Evolutionary conservation across 2,329 filamentous ascomycete species (phyloP).

Genomic region (Beauveria medogensis): DNA sequence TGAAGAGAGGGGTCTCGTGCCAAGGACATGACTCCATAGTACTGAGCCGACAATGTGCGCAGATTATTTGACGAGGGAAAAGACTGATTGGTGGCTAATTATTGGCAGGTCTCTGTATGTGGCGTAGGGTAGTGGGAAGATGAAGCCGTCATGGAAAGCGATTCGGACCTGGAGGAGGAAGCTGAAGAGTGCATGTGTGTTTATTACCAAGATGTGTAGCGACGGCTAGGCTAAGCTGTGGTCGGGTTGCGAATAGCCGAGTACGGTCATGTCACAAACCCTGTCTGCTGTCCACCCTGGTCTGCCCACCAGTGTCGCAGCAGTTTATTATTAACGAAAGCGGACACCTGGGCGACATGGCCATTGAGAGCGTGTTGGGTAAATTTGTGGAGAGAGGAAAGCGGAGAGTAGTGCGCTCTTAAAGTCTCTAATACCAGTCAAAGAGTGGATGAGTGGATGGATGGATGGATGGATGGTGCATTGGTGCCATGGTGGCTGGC

Average conservation of each 20-base stretch:
- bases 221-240: not conserved
- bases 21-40: not conserved
- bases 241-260: conserved; percentile 1
- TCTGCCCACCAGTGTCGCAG: not conserved
- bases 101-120: too few species aligned
- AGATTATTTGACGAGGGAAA: not conserved
- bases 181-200: not conserved
- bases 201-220: too few species aligned
- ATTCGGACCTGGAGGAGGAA: too few species aligned
- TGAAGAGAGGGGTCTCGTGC: conserved; percentile 4
- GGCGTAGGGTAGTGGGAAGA: not conserved
- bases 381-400: conserved; percentile 3
- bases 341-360: not conserved
- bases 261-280: not conserved
- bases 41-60: conserved; percentile 3
- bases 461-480: not conserved
- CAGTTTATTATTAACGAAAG: not conserved
- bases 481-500: not conserved
- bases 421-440: too few species aligned
- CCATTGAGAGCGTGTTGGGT: conserved; percentile 5
- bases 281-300: not conserved
- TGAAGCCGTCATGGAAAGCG: not conserved
- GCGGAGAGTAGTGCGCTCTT: not conserved
- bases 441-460: not conserved
- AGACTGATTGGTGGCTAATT: too few species aligned